A percentile compares a stretch with the other conserved stretches of the same genome.
Conservation (phyloP, 73 alveolate species). For the Tetrahymena thermophila region DNA sequence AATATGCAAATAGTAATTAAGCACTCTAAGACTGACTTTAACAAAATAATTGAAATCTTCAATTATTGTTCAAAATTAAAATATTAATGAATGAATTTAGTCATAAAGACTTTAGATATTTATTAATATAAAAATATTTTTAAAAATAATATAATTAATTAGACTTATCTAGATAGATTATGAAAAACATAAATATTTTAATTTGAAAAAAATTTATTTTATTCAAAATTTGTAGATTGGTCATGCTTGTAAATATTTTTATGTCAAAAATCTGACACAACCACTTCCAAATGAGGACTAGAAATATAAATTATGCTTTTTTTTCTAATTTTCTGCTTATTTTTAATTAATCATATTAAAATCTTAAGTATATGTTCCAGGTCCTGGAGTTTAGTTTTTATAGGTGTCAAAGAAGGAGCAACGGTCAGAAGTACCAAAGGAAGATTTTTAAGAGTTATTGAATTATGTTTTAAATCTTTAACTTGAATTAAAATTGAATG, state of each 20-base stretch:
- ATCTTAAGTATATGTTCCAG: background rate
- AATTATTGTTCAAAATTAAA: too few species aligned
- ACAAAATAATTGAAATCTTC: too few species aligned
- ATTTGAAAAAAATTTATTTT: too few species aligned
- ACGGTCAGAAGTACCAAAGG: background rate
- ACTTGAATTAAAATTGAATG: background rate
- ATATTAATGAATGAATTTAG: too few species aligned
- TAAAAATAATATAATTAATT: too few species aligned
- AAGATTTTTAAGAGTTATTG: background rate
- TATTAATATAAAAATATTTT: too few species aligned
- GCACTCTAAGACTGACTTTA: too few species aligned
- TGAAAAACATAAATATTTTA: too few species aligned
- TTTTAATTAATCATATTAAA: background rate
- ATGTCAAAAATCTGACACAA: background rate
- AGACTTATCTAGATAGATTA: too few species aligned
- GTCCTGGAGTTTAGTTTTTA: background rate
- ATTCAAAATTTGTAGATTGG: background rate
- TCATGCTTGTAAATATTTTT: background rate
- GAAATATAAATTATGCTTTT: background rate
- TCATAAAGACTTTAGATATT: too few species aligned
- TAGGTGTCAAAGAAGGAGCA: background rate
- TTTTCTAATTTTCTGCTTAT: background rate
- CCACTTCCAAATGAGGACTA: background rate
- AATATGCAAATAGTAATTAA: too few species aligned
- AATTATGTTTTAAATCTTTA: background rate